phyloP scores from a whole-genome alignment of 805 yeast species.

The Lipomyces yamadae region DNA sequence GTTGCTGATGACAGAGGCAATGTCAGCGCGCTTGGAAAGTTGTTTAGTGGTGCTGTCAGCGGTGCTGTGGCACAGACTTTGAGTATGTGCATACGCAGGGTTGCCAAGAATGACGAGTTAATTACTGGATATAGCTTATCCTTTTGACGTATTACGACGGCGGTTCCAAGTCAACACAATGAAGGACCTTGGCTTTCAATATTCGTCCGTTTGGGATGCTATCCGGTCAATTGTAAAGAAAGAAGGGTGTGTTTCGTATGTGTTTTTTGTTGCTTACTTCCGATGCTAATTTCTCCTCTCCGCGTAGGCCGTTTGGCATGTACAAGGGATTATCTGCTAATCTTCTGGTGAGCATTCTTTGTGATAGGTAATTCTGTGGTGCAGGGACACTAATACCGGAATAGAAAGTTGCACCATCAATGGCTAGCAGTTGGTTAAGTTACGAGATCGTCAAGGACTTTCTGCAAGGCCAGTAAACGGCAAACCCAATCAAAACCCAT shows the following conservation, averaged over 20 bases:
- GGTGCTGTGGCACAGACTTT: conserved; percentile 90
- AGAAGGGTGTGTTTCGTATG: conserved; percentile 60
- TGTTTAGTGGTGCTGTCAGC: conserved; percentile 79
- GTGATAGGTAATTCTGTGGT: background rate
- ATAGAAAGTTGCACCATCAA: conserved; percentile 89
- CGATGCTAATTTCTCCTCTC: conserved; percentile 31
- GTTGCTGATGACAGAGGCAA: conserved; percentile 46
- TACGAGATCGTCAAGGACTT: conserved; percentile 71
- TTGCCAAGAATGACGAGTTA: background rate
- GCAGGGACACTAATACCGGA: background rate
- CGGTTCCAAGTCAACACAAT: conserved; percentile 89
- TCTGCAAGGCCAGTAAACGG: conserved; percentile 24
- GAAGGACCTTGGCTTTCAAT: conserved; percentile 80
- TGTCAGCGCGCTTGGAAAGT: conserved; percentile 58
- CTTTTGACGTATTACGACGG: conserved; percentile 85
- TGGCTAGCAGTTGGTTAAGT: conserved; percentile 94
- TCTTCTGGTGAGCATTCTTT: conserved; percentile 31
- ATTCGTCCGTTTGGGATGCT: conserved; percentile 77
- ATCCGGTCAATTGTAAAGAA: conserved; percentile 64
- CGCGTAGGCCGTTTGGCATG: conserved; percentile 60
- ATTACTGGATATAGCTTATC: conserved; percentile 57
- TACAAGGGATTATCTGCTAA: conserved; percentile 56
- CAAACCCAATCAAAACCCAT: background rate
- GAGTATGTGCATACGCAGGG: conserved; percentile 42
- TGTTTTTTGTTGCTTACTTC: background rate